Conservation (phyloP, 768 basidiomycete genomes). For the Lenzites betulinus region DNA sequence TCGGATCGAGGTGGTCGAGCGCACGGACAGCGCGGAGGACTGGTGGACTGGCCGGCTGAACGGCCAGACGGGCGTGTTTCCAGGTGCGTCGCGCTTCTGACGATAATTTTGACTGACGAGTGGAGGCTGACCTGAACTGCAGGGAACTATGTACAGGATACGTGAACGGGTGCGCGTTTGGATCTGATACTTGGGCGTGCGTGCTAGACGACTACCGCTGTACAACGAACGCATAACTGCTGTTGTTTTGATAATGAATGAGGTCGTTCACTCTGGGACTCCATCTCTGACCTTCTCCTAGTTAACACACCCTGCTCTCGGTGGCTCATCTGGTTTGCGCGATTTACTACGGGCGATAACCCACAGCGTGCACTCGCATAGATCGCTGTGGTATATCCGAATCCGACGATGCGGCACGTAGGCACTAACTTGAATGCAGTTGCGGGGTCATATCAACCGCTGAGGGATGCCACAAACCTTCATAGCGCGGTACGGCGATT, state of each 20-base stretch:
- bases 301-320: too few species aligned
- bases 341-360: too few species aligned
- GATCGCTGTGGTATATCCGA: too few species aligned
- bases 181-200: neutral
- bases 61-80: conserved; percentile 87
- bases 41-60: conserved; percentile 96
- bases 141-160: conserved; percentile 74
- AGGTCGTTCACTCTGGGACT: neutral
- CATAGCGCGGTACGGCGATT: too few species aligned
- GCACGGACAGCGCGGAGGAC: conserved; percentile 81
- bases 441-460: too few species aligned
- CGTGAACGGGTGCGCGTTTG: conserved; percentile 14
- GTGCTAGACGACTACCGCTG: conserved; percentile 2
- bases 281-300: too few species aligned
- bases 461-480: too few species aligned
- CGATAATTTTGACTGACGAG: neutral
- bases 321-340: too few species aligned
- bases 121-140: neutral
- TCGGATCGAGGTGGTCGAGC: conserved; percentile 86
- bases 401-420: too few species aligned
- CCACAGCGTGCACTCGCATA: too few species aligned
- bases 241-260: conserved; percentile 3
- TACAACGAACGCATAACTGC: neutral
- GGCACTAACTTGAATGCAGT: too few species aligned
- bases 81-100: conserved; percentile 49